Evolutionary conservation across 2,329 filamentous ascomycete genomes (phyloP).

Genomic region (Calonectria naviculata): DNA sequence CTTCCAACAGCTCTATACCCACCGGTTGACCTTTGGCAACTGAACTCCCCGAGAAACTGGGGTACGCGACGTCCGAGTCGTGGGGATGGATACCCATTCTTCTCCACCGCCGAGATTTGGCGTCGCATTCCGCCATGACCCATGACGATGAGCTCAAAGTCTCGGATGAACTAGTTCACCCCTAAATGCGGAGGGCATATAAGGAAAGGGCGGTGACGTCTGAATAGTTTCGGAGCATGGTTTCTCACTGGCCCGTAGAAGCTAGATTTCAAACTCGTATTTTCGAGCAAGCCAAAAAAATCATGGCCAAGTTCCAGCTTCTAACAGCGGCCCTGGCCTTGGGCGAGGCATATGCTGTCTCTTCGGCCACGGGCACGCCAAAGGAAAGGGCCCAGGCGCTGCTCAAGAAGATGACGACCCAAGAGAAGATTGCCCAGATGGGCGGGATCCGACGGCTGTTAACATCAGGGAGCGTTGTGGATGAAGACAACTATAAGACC

Average conservation of each 20-base stretch:
- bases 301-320: conserved; percentile 26
- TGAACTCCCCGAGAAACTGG: conserved; percentile 16
- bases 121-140: conserved; percentile 22
- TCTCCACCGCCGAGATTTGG: conserved; percentile 18
- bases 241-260: not conserved
- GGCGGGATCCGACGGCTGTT: conserved; percentile 30
- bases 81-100: not conserved
- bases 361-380: conserved; percentile 20
- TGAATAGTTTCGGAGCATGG: not conserved
- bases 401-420: conserved; percentile 31
- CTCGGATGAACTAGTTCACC: not conserved
- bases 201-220: conserved; percentile 6
- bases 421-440: conserved; percentile 35
- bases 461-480: conserved; percentile 18
- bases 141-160: conserved; percentile 21
- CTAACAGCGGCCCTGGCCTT: conserved; percentile 17
- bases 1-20: not conserved
- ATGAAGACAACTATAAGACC: conserved; percentile 31
- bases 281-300: not conserved
- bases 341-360: not conserved
- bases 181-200: not conserved
- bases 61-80: conserved; percentile 25
- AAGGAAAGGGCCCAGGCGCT: conserved; percentile 25
- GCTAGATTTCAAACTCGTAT: not conserved
- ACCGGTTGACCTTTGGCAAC: not conserved